Conservation (phyloP, 768 basidiomycete species). For the Lactarius indigo region DNA sequence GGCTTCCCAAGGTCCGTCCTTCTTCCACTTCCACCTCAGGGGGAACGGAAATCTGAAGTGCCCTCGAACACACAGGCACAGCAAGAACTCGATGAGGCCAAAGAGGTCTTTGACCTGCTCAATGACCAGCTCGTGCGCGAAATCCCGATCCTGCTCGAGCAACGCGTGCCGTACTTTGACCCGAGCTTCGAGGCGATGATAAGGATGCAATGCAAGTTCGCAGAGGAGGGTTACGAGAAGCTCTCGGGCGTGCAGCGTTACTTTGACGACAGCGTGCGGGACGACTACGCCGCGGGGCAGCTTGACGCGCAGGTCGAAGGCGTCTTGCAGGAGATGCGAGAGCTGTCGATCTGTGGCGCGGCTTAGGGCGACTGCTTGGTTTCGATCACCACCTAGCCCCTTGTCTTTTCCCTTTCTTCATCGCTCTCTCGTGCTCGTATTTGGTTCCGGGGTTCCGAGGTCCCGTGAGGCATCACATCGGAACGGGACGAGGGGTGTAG, state of each 20-base stretch:
- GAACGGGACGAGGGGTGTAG: neutral
- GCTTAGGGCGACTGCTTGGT: conserved; percentile 16
- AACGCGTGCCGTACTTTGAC: conserved; percentile 97
- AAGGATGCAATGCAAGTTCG: conserved; percentile 95
- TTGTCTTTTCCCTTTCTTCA: neutral
- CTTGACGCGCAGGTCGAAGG: conserved; percentile 97
- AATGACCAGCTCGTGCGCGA: conserved; percentile 91
- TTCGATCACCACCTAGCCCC: neutral
- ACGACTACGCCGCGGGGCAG: conserved; percentile 96
- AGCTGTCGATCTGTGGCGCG: conserved; percentile 88
- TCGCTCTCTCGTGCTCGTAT: neutral
- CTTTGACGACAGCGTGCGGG: conserved; percentile 84
- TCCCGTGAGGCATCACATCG: conserved; percentile 1
- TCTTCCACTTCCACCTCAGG: neutral
- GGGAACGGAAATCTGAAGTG: too few relatives aligned
- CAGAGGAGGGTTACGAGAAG: conserved; percentile 97
- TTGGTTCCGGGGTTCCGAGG: conserved; percentile 5
- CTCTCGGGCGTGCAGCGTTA: conserved; percentile 92
- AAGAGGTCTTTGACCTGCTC: conserved; percentile 89
- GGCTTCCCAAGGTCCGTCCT: conserved; percentile 69
- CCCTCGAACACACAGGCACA: conserved; percentile 57
- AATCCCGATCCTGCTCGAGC: conserved; percentile 87
- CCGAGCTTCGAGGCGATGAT: conserved; percentile 99
- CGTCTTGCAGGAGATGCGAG: conserved; percentile 95
- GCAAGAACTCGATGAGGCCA: conserved; percentile 92